Evolutionary conservation across 257 asterid species (phyloP), one percentile per base, ranked within the genome.

Genomic region (Misopates orontium): DNA sequence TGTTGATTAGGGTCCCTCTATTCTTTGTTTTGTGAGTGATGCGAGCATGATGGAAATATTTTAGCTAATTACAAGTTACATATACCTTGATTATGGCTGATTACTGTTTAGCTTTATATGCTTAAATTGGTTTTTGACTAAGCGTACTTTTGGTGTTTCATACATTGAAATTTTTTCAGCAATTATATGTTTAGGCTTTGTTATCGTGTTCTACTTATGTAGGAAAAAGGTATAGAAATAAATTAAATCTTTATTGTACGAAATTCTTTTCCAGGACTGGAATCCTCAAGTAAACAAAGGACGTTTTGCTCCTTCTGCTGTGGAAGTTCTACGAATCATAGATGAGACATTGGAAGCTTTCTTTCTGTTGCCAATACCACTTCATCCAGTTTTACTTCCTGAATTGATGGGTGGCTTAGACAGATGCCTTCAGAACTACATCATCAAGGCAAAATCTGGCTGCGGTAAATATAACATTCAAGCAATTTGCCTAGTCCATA

Each of bases 321-420:
- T 89, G 80, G 98, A 92, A 79, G 95, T 87, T 77, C 78, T 92
- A 57, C 97, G 96, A 51, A 79, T 83, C 25, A 68, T 89, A 32
- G 96, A 92, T 55, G 98, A 89, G 78, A 82, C 95, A 25, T 58
- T 92, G 77, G 98, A 89, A 77, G 98, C 98, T 62, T 92, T 92
- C 81, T 80, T 89, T 77, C 83, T 92, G 83, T 78, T 92, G 83
- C 98, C 98, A 40, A 89, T 92, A 75, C 93, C 98, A 28, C 75
- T 75, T 78, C 95, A 92, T 77, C 95, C 91, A n/a, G 82, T 76
- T 74, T 83, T 92, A 78, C 88, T 92, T 71, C 97, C 96, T 9
- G 91, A 87, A 64, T 78, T 92, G 78, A 77, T 80, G 74, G 64
- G 72, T 56, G 95, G 97, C 66, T 75, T 92, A 25, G 97, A 89